Conservation (phyloP, 257 asterid genomes). For the Coffea eugenioides region DNA sequence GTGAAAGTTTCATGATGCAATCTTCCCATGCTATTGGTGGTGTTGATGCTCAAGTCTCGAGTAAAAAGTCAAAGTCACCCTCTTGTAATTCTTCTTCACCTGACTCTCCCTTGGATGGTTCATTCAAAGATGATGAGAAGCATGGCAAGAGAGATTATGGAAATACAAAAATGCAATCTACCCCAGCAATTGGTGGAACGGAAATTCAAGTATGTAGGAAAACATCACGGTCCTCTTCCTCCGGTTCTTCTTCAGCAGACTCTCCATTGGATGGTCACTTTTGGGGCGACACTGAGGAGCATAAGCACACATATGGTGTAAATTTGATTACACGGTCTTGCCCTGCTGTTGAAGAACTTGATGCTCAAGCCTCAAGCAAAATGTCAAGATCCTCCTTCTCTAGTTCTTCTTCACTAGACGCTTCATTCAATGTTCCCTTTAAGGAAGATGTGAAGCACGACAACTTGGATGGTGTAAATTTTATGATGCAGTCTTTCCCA, state of each 20-base stretch:
- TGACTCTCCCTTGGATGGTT: too few species aligned
- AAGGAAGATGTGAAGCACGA: not conserved
- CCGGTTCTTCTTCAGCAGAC: conserved; percentile 21
- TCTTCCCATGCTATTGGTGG: conserved; percentile 13
- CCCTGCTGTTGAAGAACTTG: not conserved
- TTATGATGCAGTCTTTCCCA: not conserved
- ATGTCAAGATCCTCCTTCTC: not conserved
- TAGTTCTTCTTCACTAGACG: not conserved
- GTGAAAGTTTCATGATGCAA: not conserved
- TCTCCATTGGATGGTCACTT: conserved; percentile 9
- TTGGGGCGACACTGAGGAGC: not conserved
- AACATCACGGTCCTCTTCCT: conserved; percentile 8
- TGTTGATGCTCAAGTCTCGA: conserved; percentile 2
- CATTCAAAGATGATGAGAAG: not conserved
- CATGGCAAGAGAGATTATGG: conserved; percentile 1
- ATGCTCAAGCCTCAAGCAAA: not conserved
- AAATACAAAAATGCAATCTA: conserved; percentile 12
- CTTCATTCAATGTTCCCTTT: not conserved
- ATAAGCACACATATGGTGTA: not conserved
- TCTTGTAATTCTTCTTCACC: too few species aligned
- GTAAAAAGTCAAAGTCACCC: conserved; percentile 9
- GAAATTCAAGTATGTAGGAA: conserved; percentile 1
- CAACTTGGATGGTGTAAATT: not conserved
- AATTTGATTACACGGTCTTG: not conserved
- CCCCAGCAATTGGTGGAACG: conserved; percentile 7